Evolutionary conservation across 1,284 basidiomycete species (phyloP).

Genomic region (Malassezia cuniculi): DNA sequence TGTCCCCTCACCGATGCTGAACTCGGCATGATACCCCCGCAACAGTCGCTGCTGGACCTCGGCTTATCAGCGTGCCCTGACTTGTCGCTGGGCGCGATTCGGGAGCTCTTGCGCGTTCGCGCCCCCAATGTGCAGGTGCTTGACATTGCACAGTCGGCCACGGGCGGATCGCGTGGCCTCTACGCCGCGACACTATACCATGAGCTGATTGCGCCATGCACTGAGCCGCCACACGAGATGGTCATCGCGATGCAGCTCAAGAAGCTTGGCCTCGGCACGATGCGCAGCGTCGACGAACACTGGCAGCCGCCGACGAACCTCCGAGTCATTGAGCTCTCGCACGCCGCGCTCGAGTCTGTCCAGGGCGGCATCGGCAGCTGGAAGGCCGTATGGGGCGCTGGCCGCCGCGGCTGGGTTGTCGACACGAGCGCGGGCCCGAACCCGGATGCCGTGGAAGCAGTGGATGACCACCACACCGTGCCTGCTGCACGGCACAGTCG

Average conservation of each 20-base stretch:
- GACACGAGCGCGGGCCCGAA: constrained; percentile 74
- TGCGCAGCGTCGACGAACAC: constrained; percentile 15
- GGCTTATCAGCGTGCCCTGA: constrained; percentile 64
- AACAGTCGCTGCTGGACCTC: constrained; percentile 57
- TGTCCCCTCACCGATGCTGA: constrained; percentile 55
- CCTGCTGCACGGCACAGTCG: too few species aligned
- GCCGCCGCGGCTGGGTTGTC: constrained; percentile 88
- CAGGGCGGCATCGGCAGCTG: constrained; percentile 67
- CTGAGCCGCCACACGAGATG: constrained; percentile 27
- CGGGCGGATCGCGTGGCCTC: constrained; percentile 47
- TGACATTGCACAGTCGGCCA: constrained; percentile 59
- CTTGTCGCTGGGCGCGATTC: constrained; percentile 58
- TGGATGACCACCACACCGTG: too few species aligned
- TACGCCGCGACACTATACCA: constrained; percentile 50
- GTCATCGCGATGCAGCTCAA: constrained; percentile 32
- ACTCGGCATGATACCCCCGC: constrained; percentile 52
- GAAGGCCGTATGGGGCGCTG: constrained; percentile 78
- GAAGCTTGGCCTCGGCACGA: constrained; percentile 41
- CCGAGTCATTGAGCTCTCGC: constrained; percentile 73
- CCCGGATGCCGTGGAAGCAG: constrained; percentile 28
- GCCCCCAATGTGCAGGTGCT: constrained; percentile 72
- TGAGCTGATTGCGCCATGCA: constrained; percentile 48
- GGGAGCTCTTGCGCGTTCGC: constrained; percentile 58
- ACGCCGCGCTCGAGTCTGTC: constrained; percentile 59
- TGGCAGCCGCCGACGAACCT: constrained; percentile 53